Conservation (phyloP, 768 basidiomycete species). For the Suillus lakei region DNA sequence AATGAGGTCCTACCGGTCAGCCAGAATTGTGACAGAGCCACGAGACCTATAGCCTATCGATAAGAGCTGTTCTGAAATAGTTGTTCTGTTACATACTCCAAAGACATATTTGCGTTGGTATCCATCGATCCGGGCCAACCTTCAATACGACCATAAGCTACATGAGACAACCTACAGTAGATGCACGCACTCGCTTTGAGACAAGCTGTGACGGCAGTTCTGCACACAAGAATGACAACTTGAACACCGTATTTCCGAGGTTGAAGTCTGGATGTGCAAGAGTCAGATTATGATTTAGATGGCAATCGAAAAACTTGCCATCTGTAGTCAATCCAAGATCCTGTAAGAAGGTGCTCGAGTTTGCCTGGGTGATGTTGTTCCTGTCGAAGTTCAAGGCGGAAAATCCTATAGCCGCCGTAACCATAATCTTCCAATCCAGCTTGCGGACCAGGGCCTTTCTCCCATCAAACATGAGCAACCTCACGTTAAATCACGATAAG, state of each 20-base stretch:
- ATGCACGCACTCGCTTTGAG: constrained; percentile 53
- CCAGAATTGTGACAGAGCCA: constrained; percentile 60
- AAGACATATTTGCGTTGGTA: constrained; percentile 59
- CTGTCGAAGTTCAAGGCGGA: constrained; percentile 61
- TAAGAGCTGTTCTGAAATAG: background rate
- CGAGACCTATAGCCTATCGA: constrained; percentile 32
- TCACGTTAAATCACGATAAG: background rate
- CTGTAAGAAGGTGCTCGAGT: constrained; percentile 59
- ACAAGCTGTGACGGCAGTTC: constrained; percentile 68
- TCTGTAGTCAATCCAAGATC: constrained; percentile 59
- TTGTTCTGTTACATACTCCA: constrained; percentile 42
- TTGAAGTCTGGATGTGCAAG: constrained; percentile 50
- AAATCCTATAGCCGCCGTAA: constrained; percentile 60
- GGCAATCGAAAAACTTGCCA: constrained; percentile 29
- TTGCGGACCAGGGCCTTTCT: constrained; percentile 53
- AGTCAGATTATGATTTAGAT: background rate
- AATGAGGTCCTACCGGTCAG: constrained; percentile 57
- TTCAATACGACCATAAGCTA: constrained; percentile 21
- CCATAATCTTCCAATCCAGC: constrained; percentile 66
- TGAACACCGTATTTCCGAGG: constrained; percentile 57
- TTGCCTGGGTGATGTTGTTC: constrained; percentile 59
- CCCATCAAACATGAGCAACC: constrained; percentile 4
- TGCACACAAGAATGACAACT: constrained; percentile 54
- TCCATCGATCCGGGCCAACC: constrained; percentile 69
- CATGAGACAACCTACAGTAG: background rate